phyloP scores from a whole-genome alignment of 208 protist species.

The Cochliopodium minus region DNA sequence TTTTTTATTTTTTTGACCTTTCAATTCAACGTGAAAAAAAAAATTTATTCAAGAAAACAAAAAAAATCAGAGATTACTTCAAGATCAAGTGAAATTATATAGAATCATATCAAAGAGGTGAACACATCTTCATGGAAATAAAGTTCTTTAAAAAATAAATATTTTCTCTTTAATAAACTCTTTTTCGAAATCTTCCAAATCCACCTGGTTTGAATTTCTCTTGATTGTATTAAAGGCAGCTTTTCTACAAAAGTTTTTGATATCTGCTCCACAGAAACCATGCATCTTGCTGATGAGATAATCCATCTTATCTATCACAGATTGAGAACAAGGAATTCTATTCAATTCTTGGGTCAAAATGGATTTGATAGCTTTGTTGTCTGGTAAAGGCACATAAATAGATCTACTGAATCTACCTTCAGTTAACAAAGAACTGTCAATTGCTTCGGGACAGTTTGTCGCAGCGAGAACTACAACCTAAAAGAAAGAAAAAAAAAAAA shows the following conservation, averaged over 20 bases:
- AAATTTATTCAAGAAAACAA: no score
- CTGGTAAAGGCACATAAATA: constrained; percentile 17
- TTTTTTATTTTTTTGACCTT: no score
- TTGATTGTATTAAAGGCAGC: constrained; percentile 13
- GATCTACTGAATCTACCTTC: constrained; percentile 20
- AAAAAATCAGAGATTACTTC: no score
- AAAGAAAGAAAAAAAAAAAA: no score
- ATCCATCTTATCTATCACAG: not conserved
- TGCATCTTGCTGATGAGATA: not conserved
- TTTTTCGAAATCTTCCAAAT: not conserved
- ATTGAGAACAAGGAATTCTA: not conserved
- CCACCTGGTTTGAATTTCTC: not conserved
- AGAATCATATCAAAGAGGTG: no score
- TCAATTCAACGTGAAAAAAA: no score
- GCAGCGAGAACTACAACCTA: not conserved
- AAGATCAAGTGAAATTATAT: no score
- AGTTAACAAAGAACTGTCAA: constrained; percentile 20
- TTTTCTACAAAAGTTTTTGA: constrained; percentile 17
- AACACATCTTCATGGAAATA: no score
- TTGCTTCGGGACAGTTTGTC: not conserved
- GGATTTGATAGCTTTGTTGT: not conserved
- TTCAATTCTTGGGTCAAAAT: constrained; percentile 6
- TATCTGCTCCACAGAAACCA: constrained; percentile 20
- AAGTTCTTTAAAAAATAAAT: no score
- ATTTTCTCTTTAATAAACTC: no score